These are phyloP conservation scores for Heliamphora exappendiculata DNA, from an alignment of 148 eudicot genomes.

Conservation along the genomic window DNA sequence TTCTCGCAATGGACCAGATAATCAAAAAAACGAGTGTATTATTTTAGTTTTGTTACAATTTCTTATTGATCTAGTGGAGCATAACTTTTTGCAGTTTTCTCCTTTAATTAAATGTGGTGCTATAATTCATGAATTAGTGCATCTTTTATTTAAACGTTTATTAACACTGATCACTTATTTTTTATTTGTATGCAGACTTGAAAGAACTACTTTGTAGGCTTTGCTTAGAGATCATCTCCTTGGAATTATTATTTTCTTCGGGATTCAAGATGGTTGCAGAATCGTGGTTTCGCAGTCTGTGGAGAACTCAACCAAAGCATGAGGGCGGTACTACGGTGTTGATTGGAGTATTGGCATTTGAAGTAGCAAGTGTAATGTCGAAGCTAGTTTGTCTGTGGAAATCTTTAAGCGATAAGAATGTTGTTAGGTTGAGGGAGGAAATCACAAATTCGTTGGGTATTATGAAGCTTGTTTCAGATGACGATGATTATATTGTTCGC, in stretches of 20 bases:
- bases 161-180: not conserved
- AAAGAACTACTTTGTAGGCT: not conserved
- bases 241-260: not conserved
- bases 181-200: conserved; percentile 9
- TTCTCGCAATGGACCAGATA: not conserved
- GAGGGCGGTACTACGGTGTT: conserved; percentile 12
- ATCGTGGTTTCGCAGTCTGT: conserved; percentile 57
- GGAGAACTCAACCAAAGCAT: conserved; percentile 40
- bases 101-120: not conserved
- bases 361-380: conserved; percentile 56
- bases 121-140: not conserved
- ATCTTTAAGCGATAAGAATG: conserved; percentile 46
- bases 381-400: conserved; percentile 52
- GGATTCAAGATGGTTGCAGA: conserved; percentile 40
- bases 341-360: conserved; percentile 58
- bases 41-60: not conserved
- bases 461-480: conserved; percentile 48
- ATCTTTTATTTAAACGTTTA: not conserved
- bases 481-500: conserved; percentile 39
- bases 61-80: not conserved
- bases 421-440: conserved; percentile 43
- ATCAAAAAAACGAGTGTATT: not conserved
- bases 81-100: not conserved
- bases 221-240: conserved; percentile 6
- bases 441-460: conserved; percentile 43